Evolutionary conservation across 2,329 filamentous ascomycete species (phyloP).

Genomic region (Alternaria atra): DNA sequence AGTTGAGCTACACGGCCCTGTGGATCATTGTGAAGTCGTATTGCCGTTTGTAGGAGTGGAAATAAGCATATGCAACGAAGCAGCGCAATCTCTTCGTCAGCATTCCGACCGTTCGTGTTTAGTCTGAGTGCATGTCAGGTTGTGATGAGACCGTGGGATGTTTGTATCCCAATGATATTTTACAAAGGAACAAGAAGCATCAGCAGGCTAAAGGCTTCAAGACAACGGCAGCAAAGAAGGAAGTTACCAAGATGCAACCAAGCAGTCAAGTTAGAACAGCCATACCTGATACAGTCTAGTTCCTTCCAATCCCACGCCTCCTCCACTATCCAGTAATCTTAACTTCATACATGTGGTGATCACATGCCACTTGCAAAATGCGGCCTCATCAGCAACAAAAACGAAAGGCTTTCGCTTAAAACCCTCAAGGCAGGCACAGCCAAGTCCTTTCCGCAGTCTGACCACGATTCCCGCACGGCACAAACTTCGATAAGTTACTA

Average conservation of each 20-base stretch:
- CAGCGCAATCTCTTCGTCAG: no score
- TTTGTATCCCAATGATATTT: background rate
- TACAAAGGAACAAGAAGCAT: background rate
- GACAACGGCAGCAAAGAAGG: background rate
- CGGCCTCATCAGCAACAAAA: no score
- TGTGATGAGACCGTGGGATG: background rate
- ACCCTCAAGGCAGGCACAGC: no score
- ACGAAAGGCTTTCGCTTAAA: no score
- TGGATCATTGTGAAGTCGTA: background rate
- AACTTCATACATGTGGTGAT: background rate
- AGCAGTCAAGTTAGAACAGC: background rate
- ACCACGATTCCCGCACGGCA: no score
- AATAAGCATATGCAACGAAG: no score
- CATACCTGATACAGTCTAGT: background rate
- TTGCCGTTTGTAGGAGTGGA: no score
- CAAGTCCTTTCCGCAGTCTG: no score
- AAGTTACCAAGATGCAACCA: background rate
- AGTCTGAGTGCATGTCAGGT: background rate
- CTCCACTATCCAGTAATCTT: background rate
- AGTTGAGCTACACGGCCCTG: background rate
- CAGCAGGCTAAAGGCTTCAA: background rate
- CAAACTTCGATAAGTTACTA: no score
- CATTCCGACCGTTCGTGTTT: no score
- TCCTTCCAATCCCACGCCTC: background rate
- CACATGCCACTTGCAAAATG: no score